phyloP scores from a whole-genome alignment of 78 protist species.

The Tieghemostelium lacteum region DNA sequence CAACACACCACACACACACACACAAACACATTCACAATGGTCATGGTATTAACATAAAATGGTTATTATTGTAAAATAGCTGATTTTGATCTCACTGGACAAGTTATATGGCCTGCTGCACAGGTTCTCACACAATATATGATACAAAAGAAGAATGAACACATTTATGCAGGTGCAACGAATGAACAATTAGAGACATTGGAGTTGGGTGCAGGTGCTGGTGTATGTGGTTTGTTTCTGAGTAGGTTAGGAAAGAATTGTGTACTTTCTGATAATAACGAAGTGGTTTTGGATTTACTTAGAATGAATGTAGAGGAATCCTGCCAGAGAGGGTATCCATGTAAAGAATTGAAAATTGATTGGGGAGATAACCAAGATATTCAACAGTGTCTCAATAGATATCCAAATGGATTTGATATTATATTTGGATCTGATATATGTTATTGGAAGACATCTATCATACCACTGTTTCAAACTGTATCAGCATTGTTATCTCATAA shows the following conservation, averaged over 20 bases:
- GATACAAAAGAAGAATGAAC: slow-evolving; percentile 4
- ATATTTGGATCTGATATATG: slow-evolving; percentile 56
- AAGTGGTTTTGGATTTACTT: slow-evolving; percentile 39
- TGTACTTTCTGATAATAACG: slow-evolving; percentile 47
- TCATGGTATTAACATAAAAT: neutral
- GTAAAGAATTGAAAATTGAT: slow-evolving; percentile 30
- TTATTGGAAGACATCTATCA: slow-evolving; percentile 48
- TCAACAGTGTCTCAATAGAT: neutral
- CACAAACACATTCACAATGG: neutral
- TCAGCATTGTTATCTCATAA: neutral
- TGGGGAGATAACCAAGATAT: slow-evolving; percentile 43
- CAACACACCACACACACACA: neutral
- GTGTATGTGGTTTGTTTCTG: slow-evolving; percentile 64
- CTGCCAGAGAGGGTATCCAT: slow-evolving; percentile 17
- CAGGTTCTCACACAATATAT: slow-evolving; percentile 44
- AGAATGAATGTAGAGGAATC: slow-evolving; percentile 29
- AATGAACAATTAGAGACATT: neutral
- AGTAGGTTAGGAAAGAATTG: slow-evolving; percentile 19
- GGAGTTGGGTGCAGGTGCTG: slow-evolving; percentile 70
- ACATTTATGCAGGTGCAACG: too few species aligned
- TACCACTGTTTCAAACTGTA: slow-evolving; percentile 46
- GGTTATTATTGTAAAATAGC: neutral
- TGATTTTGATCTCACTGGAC: slow-evolving; percentile 67
- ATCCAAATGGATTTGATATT: slow-evolving; percentile 28
- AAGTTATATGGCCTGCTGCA: slow-evolving; percentile 65